Evolutionary conservation across 139 green algal species (phyloP), one percentile per base, ranked within the genome.

Genomic region (Chlamydomonas sphaeroides): DNA sequence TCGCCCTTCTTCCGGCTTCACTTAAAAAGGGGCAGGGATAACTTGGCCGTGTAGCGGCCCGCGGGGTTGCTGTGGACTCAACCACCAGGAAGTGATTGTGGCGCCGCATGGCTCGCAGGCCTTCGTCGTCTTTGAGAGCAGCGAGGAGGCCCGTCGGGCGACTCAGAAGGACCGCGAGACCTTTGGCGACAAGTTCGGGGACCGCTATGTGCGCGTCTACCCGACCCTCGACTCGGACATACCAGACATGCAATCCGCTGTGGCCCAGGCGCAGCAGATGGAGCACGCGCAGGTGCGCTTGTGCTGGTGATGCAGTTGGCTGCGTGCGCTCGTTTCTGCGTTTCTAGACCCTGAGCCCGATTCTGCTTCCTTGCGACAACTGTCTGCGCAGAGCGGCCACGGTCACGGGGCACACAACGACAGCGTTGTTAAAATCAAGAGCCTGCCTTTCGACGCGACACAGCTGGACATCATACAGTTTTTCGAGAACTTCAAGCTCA

Each of bases 181-280:
- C 0, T 96, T 96, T 68, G 84, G 84, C 20, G 90, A 93, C 21
- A 92, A 93, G 62, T 95, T 91, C 69, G 92, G 93, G 0, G 90
- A 95, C 68, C 83, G 93, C 15, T 96, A 95, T 32, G 93, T 96
- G 33, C 90, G 93, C 0, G 93, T 96, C 35, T 93, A 92, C 65
- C 87, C 91, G 10, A 87, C 82, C 5, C 84, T 94, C 35, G 92
- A 94, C 56, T 86, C 85, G 48, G 90, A 92, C 65, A 76, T 91
- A 2, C 65, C 83, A 23, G 92, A 96, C 42, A 91, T 95, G 80
- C 84, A 89, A 65, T 69, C 79, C 38, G 90, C 82, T 17, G 72
- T 91, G 20, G 68, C 79, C 3, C 84, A 90, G 57, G 85, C 88
- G 69, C 69, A 90, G 45, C 78, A 78, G 78, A 42, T 69, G 21